Conservation (phyloP, 306 rosid species). For the Medicago arabica region DNA sequence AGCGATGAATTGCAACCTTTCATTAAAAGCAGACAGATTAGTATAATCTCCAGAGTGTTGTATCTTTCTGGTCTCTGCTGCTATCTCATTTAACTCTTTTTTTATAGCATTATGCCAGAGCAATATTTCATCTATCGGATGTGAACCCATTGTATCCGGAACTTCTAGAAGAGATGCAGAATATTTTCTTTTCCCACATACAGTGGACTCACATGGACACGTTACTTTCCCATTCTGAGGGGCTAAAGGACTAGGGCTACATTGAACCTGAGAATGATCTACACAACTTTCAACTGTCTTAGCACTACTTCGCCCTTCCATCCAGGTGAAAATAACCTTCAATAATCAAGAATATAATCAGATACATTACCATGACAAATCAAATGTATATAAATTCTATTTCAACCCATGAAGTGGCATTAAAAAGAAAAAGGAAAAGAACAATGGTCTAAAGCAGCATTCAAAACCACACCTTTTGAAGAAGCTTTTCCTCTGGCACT, state of each 20-base stretch:
- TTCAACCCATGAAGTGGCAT: constrained; percentile 17
- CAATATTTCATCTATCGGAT: constrained; percentile 93
- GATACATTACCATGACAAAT: constrained; percentile 38
- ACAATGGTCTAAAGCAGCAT: constrained; percentile 23
- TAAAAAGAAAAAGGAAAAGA: constrained; percentile 37
- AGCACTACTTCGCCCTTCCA: constrained; percentile 68
- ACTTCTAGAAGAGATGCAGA: constrained; percentile 61
- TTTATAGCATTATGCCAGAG: constrained; percentile 98
- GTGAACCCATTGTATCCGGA: constrained; percentile 62
- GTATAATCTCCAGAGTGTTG: constrained; percentile 73
- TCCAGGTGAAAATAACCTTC: constrained; percentile 97
- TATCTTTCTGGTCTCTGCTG: constrained; percentile 61
- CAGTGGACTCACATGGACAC: constrained; percentile 69
- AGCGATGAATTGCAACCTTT: constrained; percentile 91
- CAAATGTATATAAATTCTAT: constrained; percentile 23
- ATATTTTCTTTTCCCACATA: constrained; percentile 82
- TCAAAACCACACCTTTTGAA: constrained; percentile 74
- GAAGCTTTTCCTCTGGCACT: constrained; percentile 96
- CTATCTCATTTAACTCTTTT: constrained; percentile 79
- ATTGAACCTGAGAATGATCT: constrained; percentile 61
- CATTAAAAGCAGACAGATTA: constrained; percentile 82
- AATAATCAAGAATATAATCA: constrained; percentile 46
- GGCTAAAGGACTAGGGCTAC: constrained; percentile 55
- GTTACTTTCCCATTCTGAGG: constrained; percentile 53
- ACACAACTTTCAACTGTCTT: constrained; percentile 48